Evolutionary conservation across 2,329 filamentous ascomycete genomes (phyloP), one percentile per base, ranked within the genome.

Genomic region (Myriosclerotinia curreyana): DNA sequence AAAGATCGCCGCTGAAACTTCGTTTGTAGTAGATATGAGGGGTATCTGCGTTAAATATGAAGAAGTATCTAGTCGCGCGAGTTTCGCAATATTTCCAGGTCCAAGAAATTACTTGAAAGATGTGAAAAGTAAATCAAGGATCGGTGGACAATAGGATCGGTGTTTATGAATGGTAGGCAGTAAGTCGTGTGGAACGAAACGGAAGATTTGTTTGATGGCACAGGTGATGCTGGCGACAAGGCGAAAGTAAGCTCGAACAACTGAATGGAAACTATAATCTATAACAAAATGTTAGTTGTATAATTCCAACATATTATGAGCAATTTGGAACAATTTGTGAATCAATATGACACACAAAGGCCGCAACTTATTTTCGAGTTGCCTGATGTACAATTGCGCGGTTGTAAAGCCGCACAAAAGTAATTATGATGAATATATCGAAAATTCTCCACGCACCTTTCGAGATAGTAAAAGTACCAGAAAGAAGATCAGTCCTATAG

Each of bases 201-300:
- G 59, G 60, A 59, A 62, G 50, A 60, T 68, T 67, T 69, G 67
- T 67, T 71, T 64, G 68, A 73, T 72, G 70, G 70, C 70, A 67
- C 67, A 65, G 56, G 66, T 46, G 49, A 31, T 68, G 69, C 67
- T 71, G 69, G 68, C 67, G 65, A 61, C 62, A 54, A 70, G 63
- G 65, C 61, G 63, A 68, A 65, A 64, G 42, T 64, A 53, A 62
- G 63, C 55, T 63, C 55, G 46, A 66, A 68, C 52, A 52, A 55
- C 68, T 69, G 52, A 34, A 61, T 60, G 34, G 25, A 65, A 63
- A 48, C 40, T 50, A 42, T 34, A 40, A 66, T 51, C 50, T 36
- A 44, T 15, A 17, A 20, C 46, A 7, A 46, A 38, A 65, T 51
- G 42, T 66, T 59, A 66, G 64, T 50, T 61, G 50, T 59, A 48